A percentile compares a stretch with the other conserved stretches of the same genome.
These are phyloP conservation scores for Barbatosphaeria neglecta DNA, from an alignment of 495 filamentous ascomycete species.

Conservation along the genomic window DNA sequence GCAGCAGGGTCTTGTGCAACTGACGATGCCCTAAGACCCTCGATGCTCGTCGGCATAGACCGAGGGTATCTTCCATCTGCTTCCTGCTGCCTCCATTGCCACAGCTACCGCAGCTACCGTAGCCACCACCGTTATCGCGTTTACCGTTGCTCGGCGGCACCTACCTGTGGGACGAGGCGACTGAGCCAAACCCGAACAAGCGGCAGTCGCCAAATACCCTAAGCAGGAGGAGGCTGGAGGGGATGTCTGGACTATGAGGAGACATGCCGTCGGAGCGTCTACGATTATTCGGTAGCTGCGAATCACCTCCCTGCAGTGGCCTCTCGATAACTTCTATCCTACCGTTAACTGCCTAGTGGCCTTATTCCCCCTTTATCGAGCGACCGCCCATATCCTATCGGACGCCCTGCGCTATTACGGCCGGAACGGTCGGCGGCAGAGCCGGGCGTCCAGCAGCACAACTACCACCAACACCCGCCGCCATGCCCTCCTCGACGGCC, in stretches of 20 bases:
- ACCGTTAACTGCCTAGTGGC: too few species aligned
- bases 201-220: too few species aligned
- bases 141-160: too few species aligned
- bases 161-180: too few species aligned
- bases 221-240: too few species aligned
- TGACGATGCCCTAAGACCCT: background rate
- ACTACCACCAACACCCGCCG: slow-evolving; percentile 5
- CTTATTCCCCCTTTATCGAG: too few species aligned
- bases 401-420: too few species aligned
- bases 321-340: background rate
- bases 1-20: too few species aligned
- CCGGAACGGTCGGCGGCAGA: background rate
- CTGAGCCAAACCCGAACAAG: too few species aligned
- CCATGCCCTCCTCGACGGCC: slow-evolving; percentile 10
- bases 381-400: too few species aligned
- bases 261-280: background rate
- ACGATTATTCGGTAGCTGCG: background rate
- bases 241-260: too few species aligned
- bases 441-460: background rate
- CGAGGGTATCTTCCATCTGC: background rate
- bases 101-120: background rate
- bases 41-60: background rate
- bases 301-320: background rate
- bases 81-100: background rate
- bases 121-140: too few species aligned